Evolutionary conservation across 2,329 filamentous ascomycete species (phyloP).

Genomic region (Colletotrichum siamense): DNA sequence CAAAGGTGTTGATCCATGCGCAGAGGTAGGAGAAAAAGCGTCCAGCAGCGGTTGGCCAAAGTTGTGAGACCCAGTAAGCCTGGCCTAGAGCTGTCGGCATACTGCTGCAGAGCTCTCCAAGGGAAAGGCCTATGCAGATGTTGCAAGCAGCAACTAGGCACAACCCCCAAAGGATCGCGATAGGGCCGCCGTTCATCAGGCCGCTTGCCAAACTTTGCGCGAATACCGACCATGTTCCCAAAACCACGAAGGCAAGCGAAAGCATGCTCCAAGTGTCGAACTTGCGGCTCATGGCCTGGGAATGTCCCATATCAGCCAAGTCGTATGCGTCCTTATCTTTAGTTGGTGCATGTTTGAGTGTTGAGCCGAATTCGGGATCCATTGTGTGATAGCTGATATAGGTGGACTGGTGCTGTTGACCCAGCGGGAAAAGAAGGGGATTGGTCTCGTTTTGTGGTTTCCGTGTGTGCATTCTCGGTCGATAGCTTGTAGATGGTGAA

Average conservation of each 20-base stretch:
- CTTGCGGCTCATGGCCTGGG: conserved; percentile 45
- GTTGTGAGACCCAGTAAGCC: conserved; percentile 59
- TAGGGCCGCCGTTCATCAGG: conserved; percentile 58
- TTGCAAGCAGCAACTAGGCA: conserved; percentile 58
- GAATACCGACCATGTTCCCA: conserved; percentile 64
- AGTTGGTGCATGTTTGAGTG: conserved; percentile 8
- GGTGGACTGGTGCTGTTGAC: background rate
- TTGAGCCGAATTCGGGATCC: background rate
- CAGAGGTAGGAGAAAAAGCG: conserved; percentile 61
- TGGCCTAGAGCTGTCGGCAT: conserved; percentile 68
- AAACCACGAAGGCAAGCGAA: conserved; percentile 59
- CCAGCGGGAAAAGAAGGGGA: background rate
- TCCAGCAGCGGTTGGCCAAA: conserved; percentile 42
- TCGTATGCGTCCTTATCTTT: conserved; percentile 38
- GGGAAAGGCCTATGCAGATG: conserved; percentile 57
- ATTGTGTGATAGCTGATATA: background rate
- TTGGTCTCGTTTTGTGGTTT: background rate
- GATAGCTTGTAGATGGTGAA: background rate
- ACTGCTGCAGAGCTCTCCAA: conserved; percentile 61
- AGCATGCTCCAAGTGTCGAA: conserved; percentile 63
- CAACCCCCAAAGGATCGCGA: conserved; percentile 61
- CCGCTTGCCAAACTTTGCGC: conserved; percentile 51
- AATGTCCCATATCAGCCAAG: conserved; percentile 45
- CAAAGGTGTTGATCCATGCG: conserved; percentile 66
- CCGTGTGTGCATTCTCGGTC: background rate